Evolutionary conservation across 31 red algal genomes (phyloP), one percentile per base, ranked within the genome.

Genomic region (Asparagopsis taxiformis): DNA sequence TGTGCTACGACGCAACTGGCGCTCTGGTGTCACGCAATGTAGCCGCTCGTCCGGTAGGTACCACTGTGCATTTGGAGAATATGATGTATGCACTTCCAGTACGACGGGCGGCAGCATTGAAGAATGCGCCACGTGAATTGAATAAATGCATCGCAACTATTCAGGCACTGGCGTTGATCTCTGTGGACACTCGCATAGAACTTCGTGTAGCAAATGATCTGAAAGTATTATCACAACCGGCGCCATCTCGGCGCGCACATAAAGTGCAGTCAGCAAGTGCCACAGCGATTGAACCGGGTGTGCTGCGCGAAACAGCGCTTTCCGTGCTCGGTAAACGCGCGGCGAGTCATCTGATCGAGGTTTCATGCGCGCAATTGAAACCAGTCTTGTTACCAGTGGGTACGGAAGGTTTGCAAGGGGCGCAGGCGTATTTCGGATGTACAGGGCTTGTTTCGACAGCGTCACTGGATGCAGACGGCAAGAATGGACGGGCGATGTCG

Each of bases 81-180:
- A 58, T 93, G 31, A 89, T 97, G 78, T 70, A 58, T 36, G 31
- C 49, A 32, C 64, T 97, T 16, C 93, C 93, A 4, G 93, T 97
- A 5, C 88, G 93, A 3, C 55, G 70, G 31, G 74, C 67, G 50
- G 81, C 83, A 48, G 83, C 77, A 2, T 31, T 60, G 48, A 56
- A 41, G 16, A 61, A 91, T 23, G 37, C 72, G 6, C 65, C 85
- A 48, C 48, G 88, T 25, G 84, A 92, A 54, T 43, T 66, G 25
- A 38, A 70, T 32, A 50, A 68, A 22, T 70, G 81, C 21, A 37
- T 92, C 17, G 75, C 74, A 2, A 59, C 75, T 2, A 67, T 89
- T 16, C 93, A 92, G 31, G 76, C 75, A 26, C 57, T 70, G 4
- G 81, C 89, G 5, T 51, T 97, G 21, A 80, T 82, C 34, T 68